Percentiles rank a stretch among this genome's conserved stretches.
phyloP scores from a whole-genome alignment of 225 moss, liverwort and hornwort genomes.

The Sphagnum contortum region DNA sequence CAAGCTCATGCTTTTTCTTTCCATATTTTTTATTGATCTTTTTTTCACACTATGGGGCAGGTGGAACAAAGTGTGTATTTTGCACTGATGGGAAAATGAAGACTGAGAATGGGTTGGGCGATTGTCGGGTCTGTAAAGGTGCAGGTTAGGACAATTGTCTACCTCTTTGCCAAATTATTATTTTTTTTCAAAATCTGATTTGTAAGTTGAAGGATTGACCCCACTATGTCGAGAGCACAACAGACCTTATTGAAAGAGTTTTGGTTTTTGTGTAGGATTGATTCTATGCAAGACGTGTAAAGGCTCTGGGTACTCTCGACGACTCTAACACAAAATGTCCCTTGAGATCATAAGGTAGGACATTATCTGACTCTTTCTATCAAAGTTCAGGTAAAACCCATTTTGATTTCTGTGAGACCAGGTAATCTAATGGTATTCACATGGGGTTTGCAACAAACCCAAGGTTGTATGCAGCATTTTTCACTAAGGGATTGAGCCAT shows the following conservation, averaged over 20 bases:
- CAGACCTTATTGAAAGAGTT: too few species aligned
- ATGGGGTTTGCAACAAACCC: too few species aligned
- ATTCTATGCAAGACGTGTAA: slow-evolving; percentile 87
- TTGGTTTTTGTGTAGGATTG: slow-evolving; percentile 44
- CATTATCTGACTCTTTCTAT: slow-evolving; percentile 8
- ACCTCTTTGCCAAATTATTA: too few species aligned
- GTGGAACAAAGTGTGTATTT: slow-evolving; percentile 89
- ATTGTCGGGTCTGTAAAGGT: slow-evolving; percentile 94
- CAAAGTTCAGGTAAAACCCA: background rate
- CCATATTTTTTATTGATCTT: slow-evolving; percentile 1
- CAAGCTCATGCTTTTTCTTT: too few species aligned
- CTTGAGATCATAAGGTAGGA: slow-evolving; percentile 9
- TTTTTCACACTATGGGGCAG: slow-evolving; percentile 25
- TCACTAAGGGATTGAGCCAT: too few species aligned
- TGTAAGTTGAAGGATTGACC: too few species aligned
- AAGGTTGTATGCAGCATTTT: too few species aligned
- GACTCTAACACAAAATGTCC: slow-evolving; percentile 28
- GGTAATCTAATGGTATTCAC: too few species aligned
- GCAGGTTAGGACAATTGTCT: slow-evolving; percentile 31
- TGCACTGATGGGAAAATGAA: slow-evolving; percentile 89
- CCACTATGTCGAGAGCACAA: too few species aligned
- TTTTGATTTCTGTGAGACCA: too few species aligned
- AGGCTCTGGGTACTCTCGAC: slow-evolving; percentile 90
- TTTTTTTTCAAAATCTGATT: too few species aligned
- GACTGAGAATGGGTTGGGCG: slow-evolving; percentile 48